Evolutionary conservation across 1,139 yeast species (phyloP), one percentile per base, ranked within the genome.

Genomic region (Pichia sp.): DNA sequence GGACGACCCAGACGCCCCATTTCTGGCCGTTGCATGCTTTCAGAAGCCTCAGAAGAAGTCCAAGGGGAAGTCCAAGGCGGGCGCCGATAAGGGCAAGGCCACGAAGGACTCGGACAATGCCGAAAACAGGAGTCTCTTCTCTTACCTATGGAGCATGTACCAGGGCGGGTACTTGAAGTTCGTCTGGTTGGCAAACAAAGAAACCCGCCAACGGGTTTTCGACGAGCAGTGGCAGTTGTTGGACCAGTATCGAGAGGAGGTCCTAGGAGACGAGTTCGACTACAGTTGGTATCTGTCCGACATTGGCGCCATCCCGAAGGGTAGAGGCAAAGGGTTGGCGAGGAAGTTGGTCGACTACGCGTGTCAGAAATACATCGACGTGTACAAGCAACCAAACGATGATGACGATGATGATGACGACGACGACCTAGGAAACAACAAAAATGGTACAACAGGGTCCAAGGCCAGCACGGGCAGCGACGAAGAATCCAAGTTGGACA

Each of bases 1-100:
- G 15, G 55, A 47, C 8, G 69, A 68, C 47, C 68, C 70, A 3
- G 61, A 68, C 31, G 67, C 66, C 15, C 71, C 72, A 30, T 84
- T 81, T 64, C 80, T 83, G 62, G 85, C 87, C 3, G 85, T 83
- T 31, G 84, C 86, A 6, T 73, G 84, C 49, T 84, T 87, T 82
- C 75, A 84, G 54, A 74, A 77, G 41, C 88, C 88, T 1, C 72
- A 70, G 53, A 63, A 66, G 52, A 75, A 72, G 49, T 36, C 47
- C 74, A 34, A 48, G 32, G 26, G 16, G 6, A 16, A 40, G 44
- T 13, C 19, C 32, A 32, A 42, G 26, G 2, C 43, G 2, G n/a
- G n/a, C 16, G 23, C 15, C 13, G 45, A 42, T 13, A 47, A 46
- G 15, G 44, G 40, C 26, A 23, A 23, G 26, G 26, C 26, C 26